Conservation (phyloP, 176 grass and related monocot species). For the Avena atlantica region DNA sequence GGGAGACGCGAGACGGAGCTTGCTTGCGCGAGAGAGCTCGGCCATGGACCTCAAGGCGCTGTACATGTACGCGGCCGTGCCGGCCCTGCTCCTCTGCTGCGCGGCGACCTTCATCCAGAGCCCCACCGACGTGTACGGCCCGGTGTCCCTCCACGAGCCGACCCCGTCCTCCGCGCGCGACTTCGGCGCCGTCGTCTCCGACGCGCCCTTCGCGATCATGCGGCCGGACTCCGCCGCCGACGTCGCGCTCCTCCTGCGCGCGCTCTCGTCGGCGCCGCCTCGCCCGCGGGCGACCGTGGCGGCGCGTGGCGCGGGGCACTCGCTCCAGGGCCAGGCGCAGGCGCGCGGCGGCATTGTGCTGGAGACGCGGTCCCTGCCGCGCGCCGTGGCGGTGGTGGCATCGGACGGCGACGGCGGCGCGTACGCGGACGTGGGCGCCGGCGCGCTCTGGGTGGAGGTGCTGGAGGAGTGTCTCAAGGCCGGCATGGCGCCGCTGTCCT, state of each 20-base stretch:
- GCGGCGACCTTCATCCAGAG: constrained; percentile 76
- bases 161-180: constrained; percentile 53
- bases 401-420: background rate
- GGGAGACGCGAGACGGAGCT: too few relatives aligned
- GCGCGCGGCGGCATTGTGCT: constrained; percentile 80
- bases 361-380: constrained; percentile 68
- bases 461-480: constrained; percentile 73
- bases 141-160: constrained; percentile 49
- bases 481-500: constrained; percentile 78
- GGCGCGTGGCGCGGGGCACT: constrained; percentile 74
- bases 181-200: constrained; percentile 69
- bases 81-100: constrained; percentile 53
- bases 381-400: constrained; percentile 24
- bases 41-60: constrained; percentile 41
- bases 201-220: constrained; percentile 57
- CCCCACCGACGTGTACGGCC: constrained; percentile 65
- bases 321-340: constrained; percentile 83
- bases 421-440: constrained; percentile 81
- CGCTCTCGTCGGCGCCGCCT: constrained; percentile 44
- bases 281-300: constrained; percentile 52
- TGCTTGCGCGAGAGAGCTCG: background rate
- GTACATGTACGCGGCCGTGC: constrained; percentile 35
- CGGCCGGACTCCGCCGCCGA: constrained; percentile 61
- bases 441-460: constrained; percentile 83
- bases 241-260: constrained; percentile 63